A percentile compares a stretch with the other conserved stretches of the same genome.
Evolutionary conservation across 495 filamentous ascomycete genomes (phyloP).

Genomic region (Aspergillus conjunctus): DNA sequence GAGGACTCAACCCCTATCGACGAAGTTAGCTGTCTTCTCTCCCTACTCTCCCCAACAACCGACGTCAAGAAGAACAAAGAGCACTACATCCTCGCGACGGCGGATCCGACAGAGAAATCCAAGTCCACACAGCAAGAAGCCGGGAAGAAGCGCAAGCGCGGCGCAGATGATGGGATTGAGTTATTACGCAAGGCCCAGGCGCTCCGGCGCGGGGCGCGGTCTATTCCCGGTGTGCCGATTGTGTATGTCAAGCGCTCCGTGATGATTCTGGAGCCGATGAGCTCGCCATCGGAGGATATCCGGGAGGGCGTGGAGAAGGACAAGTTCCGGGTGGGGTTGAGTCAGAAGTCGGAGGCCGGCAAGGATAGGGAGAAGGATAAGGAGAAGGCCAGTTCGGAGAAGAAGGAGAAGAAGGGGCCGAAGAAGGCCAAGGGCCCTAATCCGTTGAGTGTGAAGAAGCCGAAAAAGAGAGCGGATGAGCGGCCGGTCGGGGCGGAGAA

Average conservation of each 20-base stretch:
- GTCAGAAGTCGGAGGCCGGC: constrained; percentile 40
- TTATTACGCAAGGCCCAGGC: constrained; percentile 36
- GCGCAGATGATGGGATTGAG: constrained; percentile 20
- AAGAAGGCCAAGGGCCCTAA: constrained; percentile 84
- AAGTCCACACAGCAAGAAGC: constrained; percentile 31
- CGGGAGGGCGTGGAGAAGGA: constrained; percentile 68
- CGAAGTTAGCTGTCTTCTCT: constrained; percentile 74
- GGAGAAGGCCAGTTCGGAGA: constrained; percentile 32
- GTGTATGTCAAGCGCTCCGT: constrained; percentile 84
- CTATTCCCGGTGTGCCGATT: constrained; percentile 72
- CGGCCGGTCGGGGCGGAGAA: constrained; percentile 13
- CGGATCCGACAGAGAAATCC: constrained; percentile 38
- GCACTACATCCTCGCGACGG: constrained; percentile 84
- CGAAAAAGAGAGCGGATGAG: constrained; percentile 54
- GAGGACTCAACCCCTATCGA: constrained; percentile 74
- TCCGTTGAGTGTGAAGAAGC: constrained; percentile 86
- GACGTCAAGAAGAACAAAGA: constrained; percentile 72
- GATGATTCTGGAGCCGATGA: constrained; percentile 91
- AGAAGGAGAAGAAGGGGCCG: constrained; percentile 52
- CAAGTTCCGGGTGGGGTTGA: constrained; percentile 76
- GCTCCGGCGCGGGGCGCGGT: constrained; percentile 39
- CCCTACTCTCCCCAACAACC: constrained; percentile 73
- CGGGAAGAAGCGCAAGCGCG: constrained; percentile 38
- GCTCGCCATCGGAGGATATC: constrained; percentile 58
- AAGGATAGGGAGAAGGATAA: constrained; percentile 31